Percentiles rank a stretch among this genome's conserved stretches.
Evolutionary conservation across 129 eudicot genomes (phyloP).

Genomic region (Ambrosia artemisiifolia): DNA sequence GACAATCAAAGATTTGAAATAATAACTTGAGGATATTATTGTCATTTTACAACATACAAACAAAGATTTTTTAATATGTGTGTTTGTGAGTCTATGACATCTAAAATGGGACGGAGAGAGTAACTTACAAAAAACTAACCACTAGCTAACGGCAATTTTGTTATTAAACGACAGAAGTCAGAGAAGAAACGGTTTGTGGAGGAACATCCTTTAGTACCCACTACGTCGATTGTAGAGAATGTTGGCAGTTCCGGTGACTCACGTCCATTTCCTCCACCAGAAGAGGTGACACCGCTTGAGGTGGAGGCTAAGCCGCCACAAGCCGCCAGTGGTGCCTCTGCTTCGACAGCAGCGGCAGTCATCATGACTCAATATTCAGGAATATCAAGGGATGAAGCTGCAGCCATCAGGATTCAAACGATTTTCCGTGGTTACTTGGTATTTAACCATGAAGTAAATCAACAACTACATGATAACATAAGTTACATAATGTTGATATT

Average conservation of each 20-base stretch:
- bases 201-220: constrained; percentile 34
- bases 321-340: constrained; percentile 43
- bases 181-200: constrained; percentile 45
- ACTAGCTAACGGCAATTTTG: constrained; percentile 1
- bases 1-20: too few relatives aligned
- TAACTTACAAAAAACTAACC: neutral
- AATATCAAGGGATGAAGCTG: constrained; percentile 62
- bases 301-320: constrained; percentile 55
- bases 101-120: too few relatives aligned
- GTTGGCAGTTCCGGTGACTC: constrained; percentile 32
- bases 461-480: neutral
- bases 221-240: constrained; percentile 37
- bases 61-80: too few relatives aligned
- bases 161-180: constrained; percentile 29
- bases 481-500: neutral
- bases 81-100: too few relatives aligned
- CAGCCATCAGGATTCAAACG: constrained; percentile 76
- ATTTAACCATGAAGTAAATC: constrained; percentile 1
- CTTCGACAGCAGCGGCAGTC: constrained; percentile 50
- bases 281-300: constrained; percentile 49
- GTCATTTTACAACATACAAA: too few relatives aligned
- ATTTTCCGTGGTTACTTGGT: constrained; percentile 85
- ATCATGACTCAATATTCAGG: constrained; percentile 44
- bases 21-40: too few relatives aligned
- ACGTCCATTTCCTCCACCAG: constrained; percentile 47